A percentile compares a stretch with the other conserved stretches of the same genome.
These are phyloP conservation scores for Blastomyces silverae DNA, from an alignment of 2,329 filamentous ascomycete species.

Conservation along the genomic window DNA sequence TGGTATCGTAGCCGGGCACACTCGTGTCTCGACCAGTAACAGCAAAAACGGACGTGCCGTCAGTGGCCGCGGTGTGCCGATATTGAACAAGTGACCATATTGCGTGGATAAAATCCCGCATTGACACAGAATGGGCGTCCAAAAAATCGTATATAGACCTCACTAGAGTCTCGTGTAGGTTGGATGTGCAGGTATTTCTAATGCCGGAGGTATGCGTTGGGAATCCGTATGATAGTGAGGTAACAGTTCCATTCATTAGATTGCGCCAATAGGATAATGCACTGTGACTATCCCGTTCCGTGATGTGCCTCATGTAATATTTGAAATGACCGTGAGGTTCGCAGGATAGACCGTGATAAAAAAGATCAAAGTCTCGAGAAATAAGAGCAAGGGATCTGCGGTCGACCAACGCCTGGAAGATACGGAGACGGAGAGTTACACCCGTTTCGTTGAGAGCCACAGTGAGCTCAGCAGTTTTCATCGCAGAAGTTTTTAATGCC, in stretches of 20 bases:
- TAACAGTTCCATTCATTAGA: slow-evolving; percentile 3
- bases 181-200: background rate
- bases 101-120: background rate
- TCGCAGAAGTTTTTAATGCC: background rate
- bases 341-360: slow-evolving; percentile 13
- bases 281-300: background rate
- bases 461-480: slow-evolving; percentile 6
- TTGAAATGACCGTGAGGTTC: slow-evolving; percentile 11
- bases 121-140: background rate
- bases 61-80: slow-evolving; percentile 4
- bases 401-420: slow-evolving; percentile 10
- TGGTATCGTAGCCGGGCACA: background rate
- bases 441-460: background rate
- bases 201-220: slow-evolving; percentile 1
- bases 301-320: slow-evolving; percentile 9
- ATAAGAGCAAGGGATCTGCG: slow-evolving; percentile 10
- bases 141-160: background rate
- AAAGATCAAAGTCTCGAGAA: slow-evolving; percentile 12
- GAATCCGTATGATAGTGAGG: slow-evolving; percentile 4
- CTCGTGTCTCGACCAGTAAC: slow-evolving; percentile 5
- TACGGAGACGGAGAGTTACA: slow-evolving; percentile 7
- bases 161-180: background rate
- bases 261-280: slow-evolving; percentile 12
- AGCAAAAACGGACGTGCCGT: slow-evolving; percentile 1
- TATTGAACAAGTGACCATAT: slow-evolving; percentile 10